phyloP scores from a whole-genome alignment of 1,284 basidiomycete species.

The Cryptococcus amylolentus region DNA sequence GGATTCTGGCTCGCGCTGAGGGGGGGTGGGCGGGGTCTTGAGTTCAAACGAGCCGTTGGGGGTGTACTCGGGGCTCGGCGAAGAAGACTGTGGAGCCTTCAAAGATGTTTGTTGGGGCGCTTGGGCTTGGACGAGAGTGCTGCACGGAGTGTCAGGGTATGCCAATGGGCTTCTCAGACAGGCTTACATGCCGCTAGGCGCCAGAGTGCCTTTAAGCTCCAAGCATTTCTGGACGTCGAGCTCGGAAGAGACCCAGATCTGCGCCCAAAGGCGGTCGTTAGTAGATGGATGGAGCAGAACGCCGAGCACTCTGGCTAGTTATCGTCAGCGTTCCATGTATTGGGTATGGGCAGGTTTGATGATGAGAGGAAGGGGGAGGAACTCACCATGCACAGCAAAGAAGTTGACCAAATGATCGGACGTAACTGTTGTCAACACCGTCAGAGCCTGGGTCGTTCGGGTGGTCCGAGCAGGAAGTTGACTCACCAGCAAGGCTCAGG shows the following conservation, averaged over 20 bases:
- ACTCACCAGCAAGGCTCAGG: slow-evolving; percentile 18
- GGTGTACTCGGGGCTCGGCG: neutral
- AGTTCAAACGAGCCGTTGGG: slow-evolving; percentile 2
- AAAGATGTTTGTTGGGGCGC: neutral
- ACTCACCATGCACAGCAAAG: slow-evolving; percentile 33
- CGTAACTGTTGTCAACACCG: slow-evolving; percentile 19
- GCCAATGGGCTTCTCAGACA: neutral
- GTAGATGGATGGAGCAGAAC: slow-evolving; percentile 26
- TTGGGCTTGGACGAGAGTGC: slow-evolving; percentile 15
- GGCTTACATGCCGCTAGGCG: slow-evolving; percentile 35
- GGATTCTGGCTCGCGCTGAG: neutral
- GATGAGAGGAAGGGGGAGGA: neutral
- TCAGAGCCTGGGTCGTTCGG: too few relatives aligned
- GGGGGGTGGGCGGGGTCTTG: slow-evolving; percentile 9
- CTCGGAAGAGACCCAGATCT: slow-evolving; percentile 33
- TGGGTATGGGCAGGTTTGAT: neutral
- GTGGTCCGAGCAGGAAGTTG: neutral
- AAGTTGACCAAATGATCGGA: slow-evolving; percentile 30
- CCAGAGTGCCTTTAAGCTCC: slow-evolving; percentile 24
- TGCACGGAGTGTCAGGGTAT: neutral
- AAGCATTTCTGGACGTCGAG: slow-evolving; percentile 31
- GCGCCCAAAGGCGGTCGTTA: slow-evolving; percentile 32
- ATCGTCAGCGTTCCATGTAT: neutral
- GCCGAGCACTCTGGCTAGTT: slow-evolving; percentile 26
- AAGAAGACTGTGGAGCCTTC: neutral